A percentile compares a stretch with the other conserved stretches of the same genome.
Conservation (phyloP, 2,329 filamentous ascomycete species). For the Chalaropsis ovoidea region DNA sequence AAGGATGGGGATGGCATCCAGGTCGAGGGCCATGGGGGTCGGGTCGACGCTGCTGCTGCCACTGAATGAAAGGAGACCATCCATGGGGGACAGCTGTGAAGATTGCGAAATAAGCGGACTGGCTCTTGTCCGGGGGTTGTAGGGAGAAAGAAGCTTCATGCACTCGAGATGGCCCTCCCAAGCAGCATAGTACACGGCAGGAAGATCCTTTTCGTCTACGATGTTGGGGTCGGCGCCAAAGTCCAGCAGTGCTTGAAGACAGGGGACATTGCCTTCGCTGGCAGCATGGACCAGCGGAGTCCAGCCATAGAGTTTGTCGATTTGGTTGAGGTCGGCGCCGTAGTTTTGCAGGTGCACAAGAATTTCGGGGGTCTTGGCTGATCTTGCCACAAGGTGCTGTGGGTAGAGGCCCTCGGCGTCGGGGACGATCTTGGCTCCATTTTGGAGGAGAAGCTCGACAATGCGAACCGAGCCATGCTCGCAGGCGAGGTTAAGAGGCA, state of each 20-base stretch:
- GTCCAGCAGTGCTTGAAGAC: conserved; percentile 69
- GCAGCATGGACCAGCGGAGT: conserved; percentile 93
- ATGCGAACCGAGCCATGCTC: conserved; percentile 82
- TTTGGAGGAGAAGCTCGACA: conserved; percentile 71
- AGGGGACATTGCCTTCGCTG: conserved; percentile 87
- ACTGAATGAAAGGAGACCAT: conserved; percentile 39
- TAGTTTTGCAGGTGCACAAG: conserved; percentile 72
- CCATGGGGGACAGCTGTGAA: conserved; percentile 30
- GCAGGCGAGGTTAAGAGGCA: conserved; percentile 87
- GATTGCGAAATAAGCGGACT: conserved; percentile 40
- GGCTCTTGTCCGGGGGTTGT: conserved; percentile 38
- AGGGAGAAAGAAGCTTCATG: conserved; percentile 72
- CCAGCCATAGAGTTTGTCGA: conserved; percentile 95
- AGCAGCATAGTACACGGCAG: conserved; percentile 94
- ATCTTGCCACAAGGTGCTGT: conserved; percentile 90
- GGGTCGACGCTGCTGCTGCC: conserved; percentile 36
- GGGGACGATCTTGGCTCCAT: conserved; percentile 71
- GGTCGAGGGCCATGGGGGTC: conserved; percentile 58
- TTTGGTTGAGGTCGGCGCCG: conserved; percentile 80
- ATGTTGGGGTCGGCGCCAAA: conserved; percentile 69
- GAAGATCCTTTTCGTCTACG: conserved; percentile 82
- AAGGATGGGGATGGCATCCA: conserved; percentile 81
- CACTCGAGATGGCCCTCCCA: conserved; percentile 96
- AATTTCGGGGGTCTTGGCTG: conserved; percentile 69
- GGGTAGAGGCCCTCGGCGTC: conserved; percentile 94